phyloP scores from a whole-genome alignment of 1,284 basidiomycete species.

The Sporisorium scitamineum region DNA sequence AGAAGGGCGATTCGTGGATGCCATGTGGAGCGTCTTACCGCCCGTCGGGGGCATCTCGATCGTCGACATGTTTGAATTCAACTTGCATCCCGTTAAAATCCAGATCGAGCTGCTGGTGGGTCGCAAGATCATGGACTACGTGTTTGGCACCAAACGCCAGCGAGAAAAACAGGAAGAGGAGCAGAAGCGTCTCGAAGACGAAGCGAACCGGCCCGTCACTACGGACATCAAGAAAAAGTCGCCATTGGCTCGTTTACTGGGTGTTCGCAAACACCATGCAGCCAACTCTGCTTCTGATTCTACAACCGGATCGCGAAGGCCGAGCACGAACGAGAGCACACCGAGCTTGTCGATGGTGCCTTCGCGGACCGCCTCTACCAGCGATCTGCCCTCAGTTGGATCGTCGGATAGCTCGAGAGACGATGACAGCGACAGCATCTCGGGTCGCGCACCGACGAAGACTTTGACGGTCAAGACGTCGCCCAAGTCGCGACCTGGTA shows the following conservation, averaged over 20 bases:
- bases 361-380: conserved; percentile 15
- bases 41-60: conserved; percentile 95
- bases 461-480: conserved; percentile 13
- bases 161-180: conserved; percentile 51
- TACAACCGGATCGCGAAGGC: conserved; percentile 4
- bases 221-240: conserved; percentile 42
- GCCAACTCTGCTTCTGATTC: conserved; percentile 9
- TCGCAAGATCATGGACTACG: conserved; percentile 85
- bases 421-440: conserved; percentile 19
- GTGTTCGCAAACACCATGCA: conserved; percentile 23
- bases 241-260: conserved; percentile 43
- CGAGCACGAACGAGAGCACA: conserved; percentile 24
- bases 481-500: conserved; percentile 29
- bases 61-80: conserved; percentile 84
- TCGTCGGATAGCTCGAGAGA: conserved; percentile 39
- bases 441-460: conserved; percentile 12
- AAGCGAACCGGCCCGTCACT: conserved; percentile 12
- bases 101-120: conserved; percentile 86
- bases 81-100: conserved; percentile 80
- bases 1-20: conserved; percentile 58
- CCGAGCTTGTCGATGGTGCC: conserved; percentile 6
- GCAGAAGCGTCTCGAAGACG: conserved; percentile 33
- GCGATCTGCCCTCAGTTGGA: conserved; percentile 18
- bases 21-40: conserved; percentile 62
- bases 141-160: conserved; percentile 73